A percentile compares a stretch with the other conserved stretches of the same genome.
phyloP scores from a whole-genome alignment of 352 stramenopile species.

The Phytophthora fragariaefolia region DNA sequence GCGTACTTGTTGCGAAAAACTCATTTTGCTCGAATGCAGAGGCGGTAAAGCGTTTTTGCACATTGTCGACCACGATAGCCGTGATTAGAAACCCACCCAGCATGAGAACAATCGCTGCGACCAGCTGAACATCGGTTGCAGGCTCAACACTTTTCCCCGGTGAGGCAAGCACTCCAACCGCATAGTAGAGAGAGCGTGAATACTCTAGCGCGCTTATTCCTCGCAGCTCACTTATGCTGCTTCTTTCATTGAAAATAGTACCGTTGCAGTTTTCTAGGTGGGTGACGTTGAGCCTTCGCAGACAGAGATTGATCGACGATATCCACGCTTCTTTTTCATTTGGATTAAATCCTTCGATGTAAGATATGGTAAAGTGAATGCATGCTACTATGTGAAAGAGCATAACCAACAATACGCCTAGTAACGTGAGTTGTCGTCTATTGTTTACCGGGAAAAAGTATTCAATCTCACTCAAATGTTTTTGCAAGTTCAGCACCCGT shows the following conservation, averaged over 20 bases:
- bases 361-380: slow-evolving; percentile 44
- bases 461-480: slow-evolving; percentile 46
- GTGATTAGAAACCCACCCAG: slow-evolving; percentile 48
- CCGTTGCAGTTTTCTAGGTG: slow-evolving; percentile 20
- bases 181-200: slow-evolving; percentile 45
- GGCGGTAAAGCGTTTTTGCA: slow-evolving; percentile 58
- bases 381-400: slow-evolving; percentile 60
- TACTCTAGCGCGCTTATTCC: slow-evolving; percentile 37
- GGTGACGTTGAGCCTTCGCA: slow-evolving; percentile 20
- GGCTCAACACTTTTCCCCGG: slow-evolving; percentile 53
- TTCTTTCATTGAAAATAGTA: background rate
- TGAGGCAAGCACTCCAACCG: slow-evolving; percentile 43
- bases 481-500: slow-evolving; percentile 34
- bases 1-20: slow-evolving; percentile 52
- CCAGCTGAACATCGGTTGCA: slow-evolving; percentile 37
- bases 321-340: slow-evolving; percentile 35
- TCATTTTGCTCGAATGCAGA: slow-evolving; percentile 62
- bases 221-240: slow-evolving; percentile 19
- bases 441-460: slow-evolving; percentile 51
- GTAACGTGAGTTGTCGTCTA: slow-evolving; percentile 46
- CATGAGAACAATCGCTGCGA: slow-evolving; percentile 48
- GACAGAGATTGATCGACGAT: slow-evolving; percentile 30
- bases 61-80: slow-evolving; percentile 48
- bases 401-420: slow-evolving; percentile 47
- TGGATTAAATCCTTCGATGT: slow-evolving; percentile 39